phyloP scores from a whole-genome alignment of 1,284 basidiomycete genomes.

The Ustilago tritici region DNA sequence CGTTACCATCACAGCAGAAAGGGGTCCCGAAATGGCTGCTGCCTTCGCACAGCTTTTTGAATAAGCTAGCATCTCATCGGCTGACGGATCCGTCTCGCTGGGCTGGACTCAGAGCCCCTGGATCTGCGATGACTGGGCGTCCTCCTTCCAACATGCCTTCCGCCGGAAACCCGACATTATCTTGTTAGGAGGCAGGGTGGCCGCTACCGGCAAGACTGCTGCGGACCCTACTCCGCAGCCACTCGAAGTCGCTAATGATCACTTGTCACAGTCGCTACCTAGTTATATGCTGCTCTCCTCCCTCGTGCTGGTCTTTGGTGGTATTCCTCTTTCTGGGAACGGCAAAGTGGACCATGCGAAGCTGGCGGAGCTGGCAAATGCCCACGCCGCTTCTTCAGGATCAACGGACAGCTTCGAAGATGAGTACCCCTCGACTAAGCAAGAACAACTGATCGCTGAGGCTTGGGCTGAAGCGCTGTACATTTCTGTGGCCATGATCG shows the following conservation, averaged over 20 bases:
- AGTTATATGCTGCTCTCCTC: constrained; percentile 9
- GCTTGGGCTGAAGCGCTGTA: neutral
- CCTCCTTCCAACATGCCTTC: neutral
- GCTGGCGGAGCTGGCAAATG: neutral
- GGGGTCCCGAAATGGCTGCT: neutral
- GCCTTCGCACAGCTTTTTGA: neutral
- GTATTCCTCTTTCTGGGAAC: constrained; percentile 7
- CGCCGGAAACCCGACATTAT: neutral
- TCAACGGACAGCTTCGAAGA: neutral
- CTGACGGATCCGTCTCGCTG: neutral
- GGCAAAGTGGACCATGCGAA: constrained; percentile 10
- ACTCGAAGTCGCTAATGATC: constrained; percentile 3
- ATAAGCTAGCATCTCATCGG: neutral
- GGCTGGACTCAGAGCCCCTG: neutral
- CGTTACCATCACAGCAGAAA: neutral
- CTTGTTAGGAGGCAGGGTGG: neutral
- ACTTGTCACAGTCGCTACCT: constrained; percentile 7
- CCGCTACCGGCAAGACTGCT: neutral
- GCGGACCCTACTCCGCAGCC: neutral
- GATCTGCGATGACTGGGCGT: neutral
- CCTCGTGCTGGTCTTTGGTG: constrained; percentile 6
- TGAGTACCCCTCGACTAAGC: neutral
- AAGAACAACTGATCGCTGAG: neutral
- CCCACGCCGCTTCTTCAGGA: neutral
- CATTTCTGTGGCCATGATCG: neutral